phyloP scores from a whole-genome alignment of 768 basidiomycete species.

The Lactarius hengduanensis region DNA sequence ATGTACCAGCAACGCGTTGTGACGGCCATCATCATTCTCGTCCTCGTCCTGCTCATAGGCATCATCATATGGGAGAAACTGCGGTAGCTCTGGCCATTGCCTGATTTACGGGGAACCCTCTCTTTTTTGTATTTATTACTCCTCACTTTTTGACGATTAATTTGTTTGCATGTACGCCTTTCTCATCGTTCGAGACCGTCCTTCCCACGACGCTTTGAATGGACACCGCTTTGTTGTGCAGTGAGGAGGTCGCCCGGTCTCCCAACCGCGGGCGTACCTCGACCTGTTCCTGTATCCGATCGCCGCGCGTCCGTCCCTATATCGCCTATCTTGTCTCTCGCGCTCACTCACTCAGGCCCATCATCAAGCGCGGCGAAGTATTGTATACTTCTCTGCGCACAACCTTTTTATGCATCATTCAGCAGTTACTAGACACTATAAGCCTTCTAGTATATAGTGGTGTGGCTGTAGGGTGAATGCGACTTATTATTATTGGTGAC shows the following conservation, averaged over 20 bases:
- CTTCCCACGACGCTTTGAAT: neutral
- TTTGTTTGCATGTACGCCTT: conserved; percentile 3
- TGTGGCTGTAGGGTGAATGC: neutral
- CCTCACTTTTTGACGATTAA: neutral
- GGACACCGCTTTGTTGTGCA: neutral
- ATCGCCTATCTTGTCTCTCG: neutral
- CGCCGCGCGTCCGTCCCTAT: neutral
- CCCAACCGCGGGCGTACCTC: neutral
- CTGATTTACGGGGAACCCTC: neutral
- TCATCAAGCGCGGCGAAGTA: neutral
- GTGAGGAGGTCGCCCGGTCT: neutral
- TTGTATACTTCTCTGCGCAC: neutral
- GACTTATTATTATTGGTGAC: too few relatives aligned
- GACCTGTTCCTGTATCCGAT: neutral
- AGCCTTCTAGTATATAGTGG: neutral
- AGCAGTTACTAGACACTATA: too few relatives aligned
- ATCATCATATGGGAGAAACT: conserved; percentile 82
- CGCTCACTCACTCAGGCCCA: neutral
- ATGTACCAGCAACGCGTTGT: conserved; percentile 97
- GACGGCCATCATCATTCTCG: conserved; percentile 79
- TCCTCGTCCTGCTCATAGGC: conserved; percentile 80
- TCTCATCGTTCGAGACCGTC: neutral
- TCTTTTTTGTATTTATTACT: conserved; percentile 9
- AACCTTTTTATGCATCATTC: neutral
- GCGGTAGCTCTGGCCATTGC: neutral